These are phyloP conservation scores for Glycine tomentella DNA, from an alignment of 306 rosid genomes.

Conservation along the genomic window DNA sequence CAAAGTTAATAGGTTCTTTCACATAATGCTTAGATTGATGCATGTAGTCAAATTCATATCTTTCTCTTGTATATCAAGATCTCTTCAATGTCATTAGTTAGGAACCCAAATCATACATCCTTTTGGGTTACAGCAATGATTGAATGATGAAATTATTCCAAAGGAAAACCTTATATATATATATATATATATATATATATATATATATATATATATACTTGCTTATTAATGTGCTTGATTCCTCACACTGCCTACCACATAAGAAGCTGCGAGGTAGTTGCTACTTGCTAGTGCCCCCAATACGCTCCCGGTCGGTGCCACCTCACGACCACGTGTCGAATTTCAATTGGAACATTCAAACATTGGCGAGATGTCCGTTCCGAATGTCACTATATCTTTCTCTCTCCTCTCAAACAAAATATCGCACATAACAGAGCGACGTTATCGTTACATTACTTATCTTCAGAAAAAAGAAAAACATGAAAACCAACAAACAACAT, in stretches of 20 bases:
- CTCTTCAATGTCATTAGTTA: background rate
- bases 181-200: too few species aligned
- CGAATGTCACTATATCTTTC: background rate
- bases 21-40: background rate
- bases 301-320: slow-evolving; percentile 6
- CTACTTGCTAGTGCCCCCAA: slow-evolving; percentile 4
- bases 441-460: background rate
- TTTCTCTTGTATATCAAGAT: background rate
- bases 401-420: background rate
- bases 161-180: background rate
- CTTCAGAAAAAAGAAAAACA: background rate
- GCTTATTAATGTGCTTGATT: background rate
- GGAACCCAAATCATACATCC: background rate
- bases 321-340: background rate
- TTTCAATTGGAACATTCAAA: background rate
- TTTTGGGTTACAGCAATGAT: background rate
- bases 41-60: background rate
- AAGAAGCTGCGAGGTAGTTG: slow-evolving; percentile 42
- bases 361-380: background rate
- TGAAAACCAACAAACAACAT: background rate
- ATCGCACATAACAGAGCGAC: background rate
- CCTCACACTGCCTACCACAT: background rate
- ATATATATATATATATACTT: too few species aligned
- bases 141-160: background rate
- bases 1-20: background rate